Base-by-base conservation (phyloP, 2,329 filamentous ascomycete species). In the Cyclaneusma minus region DNA sequence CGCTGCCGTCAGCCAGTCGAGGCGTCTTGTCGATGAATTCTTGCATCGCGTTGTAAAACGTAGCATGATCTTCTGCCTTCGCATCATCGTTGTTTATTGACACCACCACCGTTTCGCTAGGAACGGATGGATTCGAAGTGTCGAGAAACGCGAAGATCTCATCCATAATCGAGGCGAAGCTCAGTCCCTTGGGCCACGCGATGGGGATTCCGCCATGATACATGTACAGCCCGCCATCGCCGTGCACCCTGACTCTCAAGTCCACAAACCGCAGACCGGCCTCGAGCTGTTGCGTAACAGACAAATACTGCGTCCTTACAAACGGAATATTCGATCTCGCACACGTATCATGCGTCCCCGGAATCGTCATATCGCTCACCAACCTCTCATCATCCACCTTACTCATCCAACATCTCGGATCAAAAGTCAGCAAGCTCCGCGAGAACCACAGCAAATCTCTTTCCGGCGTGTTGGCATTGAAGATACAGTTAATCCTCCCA, bases 261-360 rank as follows among this genome's bases (percentile, higher is more conserved):
- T 82, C 76, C 35, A 82, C 65, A 54, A 81, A 81, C 18, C 76
- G 70, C 22, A 81, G 64, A 3, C 77, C 77, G 35, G 80, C 71
- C 12, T 64, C 55, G n/a, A 82, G 58, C 45, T 82, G 76, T 32
- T 68, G 63, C 22, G 51, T 48, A 1, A 74, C 60, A 16, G 62
- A 59, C 11, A 76, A 66, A 19, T 69, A 64, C 49, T 82, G 76
- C 37, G 76, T 81, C 21, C 75, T 64, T n/a, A 81, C 76, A 6
- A 72, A 79, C 0, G 75, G 75, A 15, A 62, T 53, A 48, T 76
- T 58, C 6, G 45, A 50, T 26, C 38, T 46, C 3, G 52, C 50
- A 47, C 61, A 63, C 12, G 72, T 76, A 47, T 82, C 81, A 52
- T 82, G 76, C 0, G 76, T 81, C 29, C 76, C 76, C 1, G 76